Percentiles rank a stretch among this genome's conserved stretches.
Conservation (phyloP, 202 grass and related monocot species). For the Eragrostis tef region DNA sequence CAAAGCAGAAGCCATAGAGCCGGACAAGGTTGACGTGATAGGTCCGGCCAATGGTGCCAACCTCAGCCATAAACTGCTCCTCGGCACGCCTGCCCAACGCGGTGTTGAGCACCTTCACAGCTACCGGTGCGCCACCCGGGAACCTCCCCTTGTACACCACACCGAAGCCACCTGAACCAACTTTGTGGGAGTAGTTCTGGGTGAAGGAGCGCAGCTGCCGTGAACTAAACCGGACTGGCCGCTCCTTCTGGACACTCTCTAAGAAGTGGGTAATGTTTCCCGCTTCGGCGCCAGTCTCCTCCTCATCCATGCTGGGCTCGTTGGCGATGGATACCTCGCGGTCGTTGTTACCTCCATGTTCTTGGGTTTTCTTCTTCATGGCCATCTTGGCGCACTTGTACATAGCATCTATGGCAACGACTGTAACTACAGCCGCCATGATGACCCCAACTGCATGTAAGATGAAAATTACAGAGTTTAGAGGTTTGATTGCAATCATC, state of each 20-base stretch:
- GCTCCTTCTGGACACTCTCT: constrained; percentile 55
- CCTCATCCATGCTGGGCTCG: background rate
- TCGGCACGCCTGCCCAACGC: constrained; percentile 57
- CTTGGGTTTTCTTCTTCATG: too few species aligned
- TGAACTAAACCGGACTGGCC: constrained; percentile 60
- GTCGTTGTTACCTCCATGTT: too few species aligned
- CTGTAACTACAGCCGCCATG: constrained; percentile 27
- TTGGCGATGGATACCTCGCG: background rate
- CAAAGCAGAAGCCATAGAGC: constrained; percentile 83
- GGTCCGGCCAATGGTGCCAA: constrained; percentile 65
- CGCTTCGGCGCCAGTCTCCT: background rate
- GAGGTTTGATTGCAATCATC: too few species aligned
- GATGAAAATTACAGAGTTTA: too few species aligned
- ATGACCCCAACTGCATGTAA: constrained; percentile 49
- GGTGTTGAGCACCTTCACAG: constrained; percentile 65
- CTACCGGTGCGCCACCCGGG: constrained; percentile 55
- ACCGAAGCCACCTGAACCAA: constrained; percentile 67
- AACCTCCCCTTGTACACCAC: constrained; percentile 68
- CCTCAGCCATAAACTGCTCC: constrained; percentile 85
- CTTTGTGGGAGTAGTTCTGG: constrained; percentile 46
- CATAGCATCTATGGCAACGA: constrained; percentile 29
- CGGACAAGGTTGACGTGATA: constrained; percentile 78
- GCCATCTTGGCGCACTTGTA: constrained; percentile 40
- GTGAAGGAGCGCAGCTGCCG: constrained; percentile 60
- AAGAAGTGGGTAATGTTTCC: constrained; percentile 58